These are phyloP conservation scores for Phytophthora macrochlamydospora DNA, from an alignment of 352 stramenopile species.

Conservation along the genomic window DNA sequence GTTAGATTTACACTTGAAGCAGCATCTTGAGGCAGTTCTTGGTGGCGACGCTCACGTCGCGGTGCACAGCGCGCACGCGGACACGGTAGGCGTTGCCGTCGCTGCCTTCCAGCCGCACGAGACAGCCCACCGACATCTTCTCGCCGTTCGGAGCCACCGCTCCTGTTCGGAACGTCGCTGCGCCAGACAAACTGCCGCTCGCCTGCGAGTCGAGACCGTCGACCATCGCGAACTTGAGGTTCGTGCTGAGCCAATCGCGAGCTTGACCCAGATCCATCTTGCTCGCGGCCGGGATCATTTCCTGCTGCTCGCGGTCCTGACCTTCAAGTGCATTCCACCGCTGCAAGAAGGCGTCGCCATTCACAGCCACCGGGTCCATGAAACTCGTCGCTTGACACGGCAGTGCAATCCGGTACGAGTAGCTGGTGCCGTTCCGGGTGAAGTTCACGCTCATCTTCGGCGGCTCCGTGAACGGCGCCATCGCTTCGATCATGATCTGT, in stretches of 20 bases:
- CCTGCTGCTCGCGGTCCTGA: conserved; percentile 92
- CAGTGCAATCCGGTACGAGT: conserved; percentile 75
- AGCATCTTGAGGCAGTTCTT: conserved; percentile 75
- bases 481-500: conserved; percentile 93
- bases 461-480: conserved; percentile 91
- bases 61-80: conserved; percentile 93
- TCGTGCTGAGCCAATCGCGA: conserved; percentile 83
- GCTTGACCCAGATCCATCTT: conserved; percentile 88
- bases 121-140: conserved; percentile 94
- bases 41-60: conserved; percentile 70
- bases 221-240: conserved; percentile 91
- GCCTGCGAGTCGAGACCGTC: conserved; percentile 64
- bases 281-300: conserved; percentile 83
- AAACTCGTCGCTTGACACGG: conserved; percentile 92
- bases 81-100: conserved; percentile 85
- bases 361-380: conserved; percentile 92
- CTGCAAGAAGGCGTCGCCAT: conserved; percentile 92
- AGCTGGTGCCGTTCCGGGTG: conserved; percentile 60
- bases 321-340: conserved; percentile 92
- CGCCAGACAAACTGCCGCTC: conserved; percentile 90
- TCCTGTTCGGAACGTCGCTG: conserved; percentile 92
- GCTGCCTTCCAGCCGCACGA: conserved; percentile 92
- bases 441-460: conserved; percentile 91
- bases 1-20: conserved; percentile 30
- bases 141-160: conserved; percentile 89